Percentiles rank a stretch among this genome's conserved stretches.
Conservation (phyloP, 129 eudicot genomes). For the Dittrichia graveolens region DNA sequence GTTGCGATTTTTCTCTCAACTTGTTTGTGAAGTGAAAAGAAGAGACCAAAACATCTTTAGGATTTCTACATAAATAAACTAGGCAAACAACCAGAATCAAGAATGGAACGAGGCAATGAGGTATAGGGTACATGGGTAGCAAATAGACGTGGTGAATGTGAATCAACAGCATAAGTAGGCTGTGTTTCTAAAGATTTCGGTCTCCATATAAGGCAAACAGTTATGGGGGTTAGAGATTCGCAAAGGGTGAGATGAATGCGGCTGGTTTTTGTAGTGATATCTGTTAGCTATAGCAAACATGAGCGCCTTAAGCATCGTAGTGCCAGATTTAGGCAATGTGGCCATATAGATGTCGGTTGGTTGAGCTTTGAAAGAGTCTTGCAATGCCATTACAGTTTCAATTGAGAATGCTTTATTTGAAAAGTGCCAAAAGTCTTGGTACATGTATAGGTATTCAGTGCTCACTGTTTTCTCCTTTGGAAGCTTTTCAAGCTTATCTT, state of each 20-base stretch:
- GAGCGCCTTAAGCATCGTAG: slow-evolving; percentile 59
- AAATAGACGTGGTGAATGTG: slow-evolving; percentile 34
- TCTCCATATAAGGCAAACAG: slow-evolving; percentile 35
- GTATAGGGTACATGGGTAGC: slow-evolving; percentile 46
- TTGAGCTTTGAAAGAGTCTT: slow-evolving; percentile 36
- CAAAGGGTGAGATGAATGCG: slow-evolving; percentile 31
- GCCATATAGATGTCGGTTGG: slow-evolving; percentile 45
- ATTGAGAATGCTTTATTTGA: background rate
- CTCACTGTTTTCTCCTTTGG: slow-evolving; percentile 41
- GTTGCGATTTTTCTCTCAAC: slow-evolving; percentile 9
- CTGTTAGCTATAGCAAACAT: slow-evolving; percentile 35
- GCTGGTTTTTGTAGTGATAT: background rate
- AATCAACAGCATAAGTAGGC: background rate
- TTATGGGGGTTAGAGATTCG: slow-evolving; percentile 42
- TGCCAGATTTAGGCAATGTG: slow-evolving; percentile 47
- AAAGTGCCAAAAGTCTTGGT: slow-evolving; percentile 41
- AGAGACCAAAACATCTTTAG: slow-evolving; percentile 59
- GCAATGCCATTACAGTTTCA: slow-evolving; percentile 17
- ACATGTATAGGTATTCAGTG: slow-evolving; percentile 22
- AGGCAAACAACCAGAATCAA: slow-evolving; percentile 30
- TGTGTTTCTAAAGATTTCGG: slow-evolving; percentile 12
- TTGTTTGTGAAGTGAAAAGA: slow-evolving; percentile 43
- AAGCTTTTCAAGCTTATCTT: slow-evolving; percentile 4
- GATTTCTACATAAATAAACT: slow-evolving; percentile 51
- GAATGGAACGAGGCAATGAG: slow-evolving; percentile 41